These are phyloP conservation scores for Echinosophora koreensis DNA, from an alignment of 306 rosid genomes.

Conservation along the genomic window DNA sequence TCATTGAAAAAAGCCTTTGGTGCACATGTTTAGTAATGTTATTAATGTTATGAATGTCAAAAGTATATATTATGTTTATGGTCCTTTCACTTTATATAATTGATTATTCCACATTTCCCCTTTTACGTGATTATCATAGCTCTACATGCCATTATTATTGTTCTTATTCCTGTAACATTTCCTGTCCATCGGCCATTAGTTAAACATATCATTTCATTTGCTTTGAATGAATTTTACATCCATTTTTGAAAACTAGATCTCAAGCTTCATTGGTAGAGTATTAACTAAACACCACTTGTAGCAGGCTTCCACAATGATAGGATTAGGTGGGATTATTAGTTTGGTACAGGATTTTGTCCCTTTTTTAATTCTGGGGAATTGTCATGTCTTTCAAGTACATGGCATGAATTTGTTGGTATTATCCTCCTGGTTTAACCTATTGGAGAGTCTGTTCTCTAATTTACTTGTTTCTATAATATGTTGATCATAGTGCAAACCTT, in stretches of 20 bases:
- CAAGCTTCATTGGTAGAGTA: no score
- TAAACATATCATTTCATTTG: no score
- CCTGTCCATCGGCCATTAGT: no score
- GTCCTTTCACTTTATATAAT: background rate
- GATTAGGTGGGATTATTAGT: background rate
- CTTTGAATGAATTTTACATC: no score
- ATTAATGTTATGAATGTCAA: conserved; percentile 12
- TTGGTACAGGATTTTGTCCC: background rate
- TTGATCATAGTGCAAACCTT: background rate
- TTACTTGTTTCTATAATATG: conserved; percentile 9
- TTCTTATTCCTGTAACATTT: no score
- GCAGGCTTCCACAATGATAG: no score
- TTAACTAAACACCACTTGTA: no score
- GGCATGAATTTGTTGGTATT: conserved; percentile 16
- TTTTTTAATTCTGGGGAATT: no score
- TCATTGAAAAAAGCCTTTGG: conserved; percentile 25
- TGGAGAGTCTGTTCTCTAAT: conserved; percentile 16
- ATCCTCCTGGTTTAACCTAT: conserved; percentile 8
- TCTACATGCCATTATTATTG: no score
- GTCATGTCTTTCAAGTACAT: no score
- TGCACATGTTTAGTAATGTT: conserved; percentile 6
- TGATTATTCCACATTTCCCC: conserved; percentile 5
- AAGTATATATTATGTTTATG: background rate
- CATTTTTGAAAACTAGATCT: no score
- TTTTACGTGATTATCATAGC: background rate